Evolutionary conservation across 2,329 filamentous ascomycete genomes (phyloP).

Genomic region (Aspergillus aculeatinus): DNA sequence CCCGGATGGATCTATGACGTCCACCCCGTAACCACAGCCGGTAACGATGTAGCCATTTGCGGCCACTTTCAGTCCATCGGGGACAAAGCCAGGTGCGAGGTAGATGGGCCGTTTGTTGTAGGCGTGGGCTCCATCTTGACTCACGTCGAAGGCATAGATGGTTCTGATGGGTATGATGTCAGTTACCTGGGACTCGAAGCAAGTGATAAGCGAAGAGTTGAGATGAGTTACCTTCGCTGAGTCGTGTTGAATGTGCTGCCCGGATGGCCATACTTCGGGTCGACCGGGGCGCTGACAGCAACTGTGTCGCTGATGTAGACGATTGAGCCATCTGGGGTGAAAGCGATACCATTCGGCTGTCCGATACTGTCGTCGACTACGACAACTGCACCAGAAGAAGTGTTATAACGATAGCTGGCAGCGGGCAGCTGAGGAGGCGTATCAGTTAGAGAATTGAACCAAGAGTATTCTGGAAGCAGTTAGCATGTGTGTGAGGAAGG

Average conservation of each 20-base stretch:
- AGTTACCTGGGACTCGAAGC: background rate
- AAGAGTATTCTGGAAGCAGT: constrained; percentile 32
- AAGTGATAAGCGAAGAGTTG: background rate
- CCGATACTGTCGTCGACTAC: constrained; percentile 44
- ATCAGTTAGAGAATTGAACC: constrained; percentile 37
- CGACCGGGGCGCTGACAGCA: constrained; percentile 24
- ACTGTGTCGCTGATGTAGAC: constrained; percentile 49
- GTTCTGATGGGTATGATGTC: constrained; percentile 19
- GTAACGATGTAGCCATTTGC: constrained; percentile 44
- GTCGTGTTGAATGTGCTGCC: constrained; percentile 33
- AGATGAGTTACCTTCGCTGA: constrained; percentile 18
- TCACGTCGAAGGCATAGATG: constrained; percentile 44
- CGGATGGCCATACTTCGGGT: constrained; percentile 23
- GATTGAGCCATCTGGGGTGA: constrained; percentile 44
- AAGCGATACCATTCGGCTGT: constrained; percentile 49
- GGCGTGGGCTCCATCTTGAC: constrained; percentile 34
- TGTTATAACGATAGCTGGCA: constrained; percentile 46
- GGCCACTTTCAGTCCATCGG: constrained; percentile 46
- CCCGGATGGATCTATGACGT: constrained; percentile 41
- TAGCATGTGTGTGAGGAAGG: background rate
- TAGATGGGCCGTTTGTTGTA: constrained; percentile 43
- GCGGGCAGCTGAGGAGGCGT: constrained; percentile 33
- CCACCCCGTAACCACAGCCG: constrained; percentile 41
- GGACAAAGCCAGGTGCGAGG: constrained; percentile 39
- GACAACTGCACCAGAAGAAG: constrained; percentile 40